phyloP scores from a whole-genome alignment of 768 basidiomycete species.

The Tubosaeta sp. region DNA sequence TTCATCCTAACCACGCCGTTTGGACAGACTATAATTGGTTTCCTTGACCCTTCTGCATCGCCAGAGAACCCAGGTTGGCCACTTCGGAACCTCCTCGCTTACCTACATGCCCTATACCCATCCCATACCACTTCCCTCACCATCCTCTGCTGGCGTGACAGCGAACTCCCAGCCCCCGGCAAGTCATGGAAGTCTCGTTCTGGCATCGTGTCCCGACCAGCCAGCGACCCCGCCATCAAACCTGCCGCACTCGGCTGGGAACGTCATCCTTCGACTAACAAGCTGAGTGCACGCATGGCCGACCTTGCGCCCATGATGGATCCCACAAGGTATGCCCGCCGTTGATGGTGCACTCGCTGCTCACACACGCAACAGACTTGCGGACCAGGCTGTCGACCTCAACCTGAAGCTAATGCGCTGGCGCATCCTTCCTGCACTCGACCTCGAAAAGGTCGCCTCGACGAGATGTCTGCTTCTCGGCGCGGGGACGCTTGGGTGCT shows the following conservation, averaged over 20 bases:
- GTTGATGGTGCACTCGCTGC: neutral
- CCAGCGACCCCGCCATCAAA: slow-evolving; percentile 19
- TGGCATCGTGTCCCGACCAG: slow-evolving; percentile 40
- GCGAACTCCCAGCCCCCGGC: slow-evolving; percentile 41
- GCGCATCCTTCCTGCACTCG: slow-evolving; percentile 86
- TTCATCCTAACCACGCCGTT: slow-evolving; percentile 17
- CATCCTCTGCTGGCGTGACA: slow-evolving; percentile 76
- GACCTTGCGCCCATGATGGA: slow-evolving; percentile 98
- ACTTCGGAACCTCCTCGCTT: slow-evolving; percentile 85
- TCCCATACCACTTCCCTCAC: slow-evolving; percentile 45
- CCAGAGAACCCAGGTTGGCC: slow-evolving; percentile 84
- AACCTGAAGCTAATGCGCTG: slow-evolving; percentile 98
- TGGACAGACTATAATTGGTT: slow-evolving; percentile 50
- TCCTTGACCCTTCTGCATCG: slow-evolving; percentile 83
- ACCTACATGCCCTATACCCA: slow-evolving; percentile 61
- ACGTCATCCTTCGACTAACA: slow-evolving; percentile 75
- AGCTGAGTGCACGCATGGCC: slow-evolving; percentile 80
- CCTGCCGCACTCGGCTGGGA: slow-evolving; percentile 92
- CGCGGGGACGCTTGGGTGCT: slow-evolving; percentile 95
- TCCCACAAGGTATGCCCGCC: slow-evolving; percentile 57
- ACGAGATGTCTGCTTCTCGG: slow-evolving; percentile 86
- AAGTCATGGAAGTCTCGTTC: slow-evolving; percentile 59
- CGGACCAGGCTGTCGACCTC: slow-evolving; percentile 95
- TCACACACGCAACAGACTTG: slow-evolving; percentile 50
- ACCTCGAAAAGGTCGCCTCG: slow-evolving; percentile 79